phyloP scores from a whole-genome alignment of 177 flowering plant genomes.

The Vitis hybrid region DNA sequence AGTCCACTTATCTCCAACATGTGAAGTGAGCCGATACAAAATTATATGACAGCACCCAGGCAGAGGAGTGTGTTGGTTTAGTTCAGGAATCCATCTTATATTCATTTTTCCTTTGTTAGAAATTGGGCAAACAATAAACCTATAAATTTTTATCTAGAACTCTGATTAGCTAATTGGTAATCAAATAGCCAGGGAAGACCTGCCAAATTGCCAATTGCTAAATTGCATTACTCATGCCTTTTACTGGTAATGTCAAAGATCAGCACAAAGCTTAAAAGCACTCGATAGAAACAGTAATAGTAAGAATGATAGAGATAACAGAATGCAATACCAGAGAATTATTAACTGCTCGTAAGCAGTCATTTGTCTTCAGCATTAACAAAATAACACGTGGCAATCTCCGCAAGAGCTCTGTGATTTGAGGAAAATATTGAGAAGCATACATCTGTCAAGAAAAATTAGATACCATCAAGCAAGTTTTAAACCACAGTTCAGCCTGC shows the following conservation, averaged over 20 bases:
- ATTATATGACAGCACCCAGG: no score
- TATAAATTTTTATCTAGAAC: no score
- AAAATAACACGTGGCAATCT: constrained; percentile 90
- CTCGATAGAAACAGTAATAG: background rate
- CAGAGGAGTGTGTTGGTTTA: no score
- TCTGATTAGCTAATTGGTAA: no score
- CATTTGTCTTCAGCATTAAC: constrained; percentile 94
- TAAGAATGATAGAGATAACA: background rate
- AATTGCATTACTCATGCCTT: no score
- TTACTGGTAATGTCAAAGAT: background rate
- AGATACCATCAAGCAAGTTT: background rate
- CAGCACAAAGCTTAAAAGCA: background rate
- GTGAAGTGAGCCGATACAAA: no score
- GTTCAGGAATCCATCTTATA: no score
- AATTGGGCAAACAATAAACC: no score
- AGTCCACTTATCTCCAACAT: no score
- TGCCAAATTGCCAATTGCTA: no score
- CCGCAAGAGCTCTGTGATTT: constrained; percentile 84
- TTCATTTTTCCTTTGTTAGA: no score
- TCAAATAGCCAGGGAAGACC: no score
- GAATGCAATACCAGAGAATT: constrained; percentile 60
- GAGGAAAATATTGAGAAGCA: constrained; percentile 85
- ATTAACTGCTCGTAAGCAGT: constrained; percentile 88
- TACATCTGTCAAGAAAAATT: constrained; percentile 67
- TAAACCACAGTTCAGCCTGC: background rate